Base-by-base conservation (phyloP, 352 stramenopile genomes). In the Globisporangium cederbergense region DNA sequence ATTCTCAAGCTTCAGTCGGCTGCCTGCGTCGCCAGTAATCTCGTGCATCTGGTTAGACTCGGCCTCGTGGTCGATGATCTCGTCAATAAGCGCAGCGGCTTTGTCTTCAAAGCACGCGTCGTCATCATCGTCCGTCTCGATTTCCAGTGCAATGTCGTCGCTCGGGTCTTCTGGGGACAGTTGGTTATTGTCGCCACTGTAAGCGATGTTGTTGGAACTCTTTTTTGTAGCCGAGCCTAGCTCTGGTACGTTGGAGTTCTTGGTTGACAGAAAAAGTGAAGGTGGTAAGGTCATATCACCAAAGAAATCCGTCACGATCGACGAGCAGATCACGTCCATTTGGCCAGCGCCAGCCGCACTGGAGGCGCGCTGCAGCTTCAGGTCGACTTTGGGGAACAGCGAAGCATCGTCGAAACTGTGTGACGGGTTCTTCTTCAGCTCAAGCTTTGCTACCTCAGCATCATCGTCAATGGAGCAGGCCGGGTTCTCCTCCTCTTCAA, bases 241-340 rank as follows among this genome's bases (percentile, higher is more conserved):
- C 18, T 20, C 16, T 55, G 10, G 28, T 20, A 20, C 55, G n/a
- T 13, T 53, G 25, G n/a, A 22, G 56, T 4, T 11, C 40, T 40
- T 43, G 38, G 28, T n/a, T 18, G 20, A 11, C 9, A 28, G 16
- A 7, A 34, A 0, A 40, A 47, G 14, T 3, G 8, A 34, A 20
- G 45, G n/a, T n/a, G 22, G n/a, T 4, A 4, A n/a, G 20, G 2
- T 32, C n/a, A 13, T 49, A 40, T 58, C 43, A 0, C 72, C 78
- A 32, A 85, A 60, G 30, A 85, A 85, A 10, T 77, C 66, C 16
- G 71, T 64, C 2, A 85, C 66, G 36, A 85, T 66, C 1, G 73
- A 79, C n/a, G 72, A 72, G 53, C 73, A 85, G 30, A 85, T 69
- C 14, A 74, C 71, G 32, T 85, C 75, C 32, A 76, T 57, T 45